Percentiles rank a stretch among this genome's conserved stretches.
Evolutionary conservation across 352 stramenopile genomes (phyloP).

Genomic region (Sclerospora graminicola): DNA sequence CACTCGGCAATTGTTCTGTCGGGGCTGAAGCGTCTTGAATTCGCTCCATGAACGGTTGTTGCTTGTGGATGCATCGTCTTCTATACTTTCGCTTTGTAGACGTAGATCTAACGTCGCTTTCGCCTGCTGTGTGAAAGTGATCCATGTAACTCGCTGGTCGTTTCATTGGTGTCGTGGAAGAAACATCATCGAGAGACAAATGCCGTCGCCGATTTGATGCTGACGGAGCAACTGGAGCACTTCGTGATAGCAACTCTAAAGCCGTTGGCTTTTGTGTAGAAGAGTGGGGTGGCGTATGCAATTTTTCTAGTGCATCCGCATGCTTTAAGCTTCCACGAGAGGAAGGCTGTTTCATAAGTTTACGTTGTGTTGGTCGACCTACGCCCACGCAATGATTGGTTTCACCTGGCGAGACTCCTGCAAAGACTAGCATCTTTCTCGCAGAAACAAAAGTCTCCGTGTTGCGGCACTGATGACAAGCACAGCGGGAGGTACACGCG

Average conservation of each 20-base stretch:
- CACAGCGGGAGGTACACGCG: conserved; percentile 69
- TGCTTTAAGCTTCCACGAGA: conserved; percentile 1
- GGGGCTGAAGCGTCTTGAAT: conserved; percentile 15
- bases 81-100: conserved; percentile 36
- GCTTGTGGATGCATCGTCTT: conserved; percentile 19
- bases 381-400: conserved; percentile 2
- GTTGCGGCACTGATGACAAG: conserved; percentile 72
- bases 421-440: conserved; percentile 63
- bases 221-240: conserved; percentile 23
- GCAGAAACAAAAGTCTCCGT: conserved; percentile 55
- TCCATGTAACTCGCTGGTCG: conserved; percentile 17
- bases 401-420: conserved; percentile 13
- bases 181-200: conserved; percentile 4
- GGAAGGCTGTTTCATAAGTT: conserved; percentile 13
- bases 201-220: conserved; percentile 4
- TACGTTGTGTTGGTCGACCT: conserved; percentile 12
- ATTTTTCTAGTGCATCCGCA: neutral
- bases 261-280: conserved; percentile 20
- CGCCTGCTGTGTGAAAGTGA: conserved; percentile 9
- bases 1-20: conserved; percentile 15
- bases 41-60: conserved; percentile 31
- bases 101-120: conserved; percentile 10
- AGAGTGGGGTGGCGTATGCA: conserved; percentile 15
- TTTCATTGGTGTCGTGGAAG: conserved; percentile 16
- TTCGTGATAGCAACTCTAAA: conserved; percentile 51